Percentiles rank a stretch among this genome's conserved stretches.
Evolutionary conservation across 2,329 filamentous ascomycete species (phyloP).

Genomic region (Fusarium neocosmosporiellum): DNA sequence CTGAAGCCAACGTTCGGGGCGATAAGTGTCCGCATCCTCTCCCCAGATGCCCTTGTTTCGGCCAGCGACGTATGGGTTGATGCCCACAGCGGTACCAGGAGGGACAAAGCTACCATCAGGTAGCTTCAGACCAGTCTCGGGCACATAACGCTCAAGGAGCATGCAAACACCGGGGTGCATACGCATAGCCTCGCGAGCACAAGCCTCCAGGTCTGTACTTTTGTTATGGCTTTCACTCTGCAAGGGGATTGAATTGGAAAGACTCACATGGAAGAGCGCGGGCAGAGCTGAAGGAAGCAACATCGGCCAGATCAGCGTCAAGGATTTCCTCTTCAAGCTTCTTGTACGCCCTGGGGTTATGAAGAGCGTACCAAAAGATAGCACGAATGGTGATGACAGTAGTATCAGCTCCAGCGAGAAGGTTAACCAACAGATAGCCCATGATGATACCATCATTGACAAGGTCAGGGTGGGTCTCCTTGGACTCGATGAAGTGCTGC

Average conservation of each 20-base stretch:
- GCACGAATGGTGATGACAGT: conserved; percentile 50
- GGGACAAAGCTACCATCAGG: conserved; percentile 49
- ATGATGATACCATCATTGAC: conserved; percentile 52
- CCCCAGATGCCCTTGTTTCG: conserved; percentile 57
- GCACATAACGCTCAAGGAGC: conserved; percentile 59
- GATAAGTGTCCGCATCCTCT: conserved; percentile 55
- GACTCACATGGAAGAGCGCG: conserved; percentile 30
- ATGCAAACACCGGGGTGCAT: conserved; percentile 59
- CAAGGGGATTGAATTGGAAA: no score
- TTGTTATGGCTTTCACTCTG: no score
- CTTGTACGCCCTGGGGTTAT: conserved; percentile 43
- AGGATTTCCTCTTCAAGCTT: conserved; percentile 31
- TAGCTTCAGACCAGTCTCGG: conserved; percentile 50
- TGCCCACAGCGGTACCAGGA: conserved; percentile 52
- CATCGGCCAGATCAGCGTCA: conserved; percentile 16
- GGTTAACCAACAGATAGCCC: conserved; percentile 47
- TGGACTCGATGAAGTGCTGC: conserved; percentile 50
- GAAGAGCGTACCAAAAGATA: conserved; percentile 52
- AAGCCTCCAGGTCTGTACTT: conserved; percentile 51
- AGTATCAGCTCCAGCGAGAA: conserved; percentile 53
- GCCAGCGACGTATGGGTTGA: conserved; percentile 54
- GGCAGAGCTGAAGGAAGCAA: conserved; percentile 26
- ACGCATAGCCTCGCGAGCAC: conserved; percentile 61
- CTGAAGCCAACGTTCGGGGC: conserved; percentile 61
- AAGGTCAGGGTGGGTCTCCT: conserved; percentile 47